Conservation (phyloP, 331 rosid species). For the Prunus yedoensis region DNA sequence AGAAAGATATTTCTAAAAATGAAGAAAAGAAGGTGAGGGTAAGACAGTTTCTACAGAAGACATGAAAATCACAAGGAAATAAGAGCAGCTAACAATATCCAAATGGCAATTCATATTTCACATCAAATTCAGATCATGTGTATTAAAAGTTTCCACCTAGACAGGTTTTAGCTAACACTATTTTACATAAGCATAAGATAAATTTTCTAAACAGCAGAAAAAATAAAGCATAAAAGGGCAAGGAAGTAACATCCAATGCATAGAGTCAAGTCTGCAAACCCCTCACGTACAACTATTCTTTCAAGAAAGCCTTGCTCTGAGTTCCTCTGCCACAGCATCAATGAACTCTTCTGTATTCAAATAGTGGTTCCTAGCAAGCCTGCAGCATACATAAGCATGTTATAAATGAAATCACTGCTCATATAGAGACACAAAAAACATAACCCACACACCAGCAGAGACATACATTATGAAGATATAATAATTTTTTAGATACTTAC, state of each 20-base stretch:
- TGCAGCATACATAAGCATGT: constrained; percentile 27
- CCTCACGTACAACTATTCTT: constrained; percentile 40
- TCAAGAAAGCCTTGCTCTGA: constrained; percentile 54
- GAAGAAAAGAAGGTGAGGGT: background rate
- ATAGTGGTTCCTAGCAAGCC: constrained; percentile 84
- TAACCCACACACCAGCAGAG: background rate
- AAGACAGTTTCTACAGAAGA: background rate
- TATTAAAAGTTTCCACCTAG: background rate
- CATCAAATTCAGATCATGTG: background rate
- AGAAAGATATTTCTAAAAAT: background rate
- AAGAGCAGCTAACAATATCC: background rate
- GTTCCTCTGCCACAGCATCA: constrained; percentile 84
- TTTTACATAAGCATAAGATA: background rate
- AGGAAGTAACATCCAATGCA: background rate
- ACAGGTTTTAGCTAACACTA: background rate
- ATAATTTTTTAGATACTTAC: constrained; percentile 38
- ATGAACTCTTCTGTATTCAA: constrained; percentile 94
- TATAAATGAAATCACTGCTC: constrained; percentile 9
- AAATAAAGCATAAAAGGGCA: background rate
- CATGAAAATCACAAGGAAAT: background rate
- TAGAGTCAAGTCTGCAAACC: background rate
- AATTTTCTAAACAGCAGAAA: background rate
- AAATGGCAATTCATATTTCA: too few relatives aligned
- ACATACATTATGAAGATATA: background rate
- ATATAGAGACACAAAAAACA: background rate